Base-by-base conservation (phyloP, 805 yeast genomes). In the Starmerella asiatica region DNA sequence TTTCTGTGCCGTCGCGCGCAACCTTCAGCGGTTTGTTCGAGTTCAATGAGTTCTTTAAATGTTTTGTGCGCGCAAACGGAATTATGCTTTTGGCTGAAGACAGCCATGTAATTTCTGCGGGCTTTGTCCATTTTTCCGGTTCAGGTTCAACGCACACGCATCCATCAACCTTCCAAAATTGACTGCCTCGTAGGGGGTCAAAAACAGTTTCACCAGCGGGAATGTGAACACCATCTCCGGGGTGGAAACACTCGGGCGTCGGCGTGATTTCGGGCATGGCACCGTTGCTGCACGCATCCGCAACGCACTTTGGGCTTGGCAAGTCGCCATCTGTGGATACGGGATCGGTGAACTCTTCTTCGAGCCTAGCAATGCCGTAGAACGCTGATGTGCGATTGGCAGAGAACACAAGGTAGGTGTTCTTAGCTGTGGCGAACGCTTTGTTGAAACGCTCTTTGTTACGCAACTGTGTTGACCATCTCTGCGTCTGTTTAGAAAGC, bases 1-100 rank as follows among this genome's bases (percentile, higher is more conserved):
- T 50, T 44, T 64, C 67, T 1, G 68, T 63, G 5, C 68, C 68
- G 34, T 63, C 68, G 21, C 67, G 53, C 2, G 68, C 68, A 17
- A 64, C 55, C 40, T 62, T 62, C 32, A 63, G 58, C n/a, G 62
- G 64, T 37, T 59, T 56, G 46, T 60, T 56, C 26, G 52, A 50
- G 43, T 63, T 64, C 41, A 56, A 51, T 2, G 61, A 49, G 46
- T 63, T 63, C 17, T 53, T 54, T 21, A 63, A 45, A 34, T 57
- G 56, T 30, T 52, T 46, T 1, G 63, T 57, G 28, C 49, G 49
- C 24, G 45, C 40, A 44, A 62, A 64, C 16, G 61, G 52, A 23
- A 63, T 51, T 21, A 49, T 46, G 27, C 41, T 32, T 38, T 39
- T 38, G 36, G 31, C 34, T 2, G 57, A 36, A n/a, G 60, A 52